A percentile compares a stretch with the other conserved stretches of the same genome.
phyloP scores from a whole-genome alignment of 257 asterid genomes.

The Scutellaria baicalensis region DNA sequence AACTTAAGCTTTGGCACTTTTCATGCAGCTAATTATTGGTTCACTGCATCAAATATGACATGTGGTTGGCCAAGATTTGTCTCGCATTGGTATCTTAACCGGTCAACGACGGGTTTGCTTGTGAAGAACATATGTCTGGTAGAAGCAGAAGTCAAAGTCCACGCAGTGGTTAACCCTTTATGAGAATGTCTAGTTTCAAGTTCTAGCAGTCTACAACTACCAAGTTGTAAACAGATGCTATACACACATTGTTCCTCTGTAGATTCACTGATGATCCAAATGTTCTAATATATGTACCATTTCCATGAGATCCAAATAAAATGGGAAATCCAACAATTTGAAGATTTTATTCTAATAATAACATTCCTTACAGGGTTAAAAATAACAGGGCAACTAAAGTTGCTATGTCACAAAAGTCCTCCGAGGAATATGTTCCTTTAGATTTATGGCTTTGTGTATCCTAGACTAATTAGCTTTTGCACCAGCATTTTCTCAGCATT shows the following conservation, averaged over 20 bases:
- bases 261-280: neutral
- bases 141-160: constrained; percentile 55
- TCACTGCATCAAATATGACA: constrained; percentile 28
- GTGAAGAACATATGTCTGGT: constrained; percentile 39
- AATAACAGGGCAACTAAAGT: neutral
- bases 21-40: constrained; percentile 65
- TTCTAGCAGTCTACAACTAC: neutral
- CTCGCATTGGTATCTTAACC: constrained; percentile 30
- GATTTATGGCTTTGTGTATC: constrained; percentile 42
- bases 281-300: neutral
- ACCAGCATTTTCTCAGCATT: constrained; percentile 75
- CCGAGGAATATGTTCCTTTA: constrained; percentile 16
- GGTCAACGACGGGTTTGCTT: constrained; percentile 23
- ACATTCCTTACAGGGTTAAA: neutral
- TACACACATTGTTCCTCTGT: neutral
- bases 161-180: constrained; percentile 37
- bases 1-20: neutral
- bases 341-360: neutral
- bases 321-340: neutral
- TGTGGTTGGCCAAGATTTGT: constrained; percentile 63
- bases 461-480: constrained; percentile 65
- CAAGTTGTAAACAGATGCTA: neutral
- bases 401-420: neutral
- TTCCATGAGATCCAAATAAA: neutral
- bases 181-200: constrained; percentile 7